Conservation (phyloP, 345 rosid genomes). For the Nephelium lappaceum region DNA sequence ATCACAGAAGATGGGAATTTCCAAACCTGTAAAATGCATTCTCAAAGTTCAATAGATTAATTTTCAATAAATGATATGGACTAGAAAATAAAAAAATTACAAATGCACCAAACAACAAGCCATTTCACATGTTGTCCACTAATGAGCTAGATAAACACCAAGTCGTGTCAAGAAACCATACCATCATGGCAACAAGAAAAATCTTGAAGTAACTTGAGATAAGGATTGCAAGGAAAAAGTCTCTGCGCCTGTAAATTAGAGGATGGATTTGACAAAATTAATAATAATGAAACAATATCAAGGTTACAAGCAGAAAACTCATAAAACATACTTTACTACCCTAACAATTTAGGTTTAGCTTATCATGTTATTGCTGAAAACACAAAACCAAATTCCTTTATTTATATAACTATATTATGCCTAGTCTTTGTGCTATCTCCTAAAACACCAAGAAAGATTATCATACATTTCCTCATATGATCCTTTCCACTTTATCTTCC, state of each 20-base stretch:
- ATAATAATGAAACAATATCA: not conserved
- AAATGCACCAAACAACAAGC: slow-evolving; percentile 3
- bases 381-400: not conserved
- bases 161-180: slow-evolving; percentile 32
- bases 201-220: slow-evolving; percentile 84
- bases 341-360: not conserved
- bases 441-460: not conserved
- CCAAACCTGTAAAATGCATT: slow-evolving; percentile 65
- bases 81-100: not conserved
- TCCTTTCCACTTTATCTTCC: too few relatives aligned
- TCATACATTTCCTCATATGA: too few relatives aligned
- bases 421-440: not conserved
- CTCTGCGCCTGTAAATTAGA: slow-evolving; percentile 42
- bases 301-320: not conserved
- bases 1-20: slow-evolving; percentile 75
- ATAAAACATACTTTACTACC: not conserved
- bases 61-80: not conserved
- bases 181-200: slow-evolving; percentile 69
- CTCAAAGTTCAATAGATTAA: slow-evolving; percentile 12
- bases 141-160: not conserved
- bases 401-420: not conserved
- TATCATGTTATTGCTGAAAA: not conserved
- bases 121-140: not conserved
- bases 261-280: not conserved
- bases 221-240: slow-evolving; percentile 52